Conservation (phyloP, 441 rosid genomes). For the Populus tomentosa region DNA sequence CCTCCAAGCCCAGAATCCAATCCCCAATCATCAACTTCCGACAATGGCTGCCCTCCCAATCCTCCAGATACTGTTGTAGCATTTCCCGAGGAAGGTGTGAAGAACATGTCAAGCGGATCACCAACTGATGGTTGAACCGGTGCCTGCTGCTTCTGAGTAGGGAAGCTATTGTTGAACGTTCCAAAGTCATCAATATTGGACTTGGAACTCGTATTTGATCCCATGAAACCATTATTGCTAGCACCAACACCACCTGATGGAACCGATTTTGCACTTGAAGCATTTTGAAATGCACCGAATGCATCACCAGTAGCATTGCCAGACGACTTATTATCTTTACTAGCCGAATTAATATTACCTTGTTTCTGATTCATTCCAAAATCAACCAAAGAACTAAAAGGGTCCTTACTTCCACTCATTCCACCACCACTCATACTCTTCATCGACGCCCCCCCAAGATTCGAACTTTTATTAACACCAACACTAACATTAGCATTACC, state of each 20-base stretch:
- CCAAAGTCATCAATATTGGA: conserved; percentile 49
- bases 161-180: conserved; percentile 36
- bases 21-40: conserved; percentile 80
- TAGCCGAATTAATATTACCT: conserved; percentile 42
- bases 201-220: conserved; percentile 32
- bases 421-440: conserved; percentile 41
- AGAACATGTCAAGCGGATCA: conserved; percentile 67
- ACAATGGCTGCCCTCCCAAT: conserved; percentile 40
- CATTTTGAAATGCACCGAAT: conserved; percentile 69
- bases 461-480: conserved; percentile 35
- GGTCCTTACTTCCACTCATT: conserved; percentile 49
- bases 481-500: conserved; percentile 34
- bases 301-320: conserved; percentile 28
- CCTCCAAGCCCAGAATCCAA: conserved; percentile 61
- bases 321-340: conserved; percentile 32
- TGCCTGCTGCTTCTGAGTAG: conserved; percentile 41
- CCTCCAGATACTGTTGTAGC: conserved; percentile 37
- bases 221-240: conserved; percentile 30
- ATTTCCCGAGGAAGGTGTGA: conserved; percentile 41
- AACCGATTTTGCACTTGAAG: conserved; percentile 37
- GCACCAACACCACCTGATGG: conserved; percentile 42
- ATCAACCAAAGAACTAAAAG: conserved; percentile 76
- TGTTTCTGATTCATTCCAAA: conserved; percentile 52
- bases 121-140: conserved; percentile 30
- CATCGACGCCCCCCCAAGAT: conserved; percentile 65